A percentile compares a stretch with the other conserved stretches of the same genome.
These are phyloP conservation scores for Solanum virginianum DNA, from an alignment of 257 asterid species.

Conservation along the genomic window DNA sequence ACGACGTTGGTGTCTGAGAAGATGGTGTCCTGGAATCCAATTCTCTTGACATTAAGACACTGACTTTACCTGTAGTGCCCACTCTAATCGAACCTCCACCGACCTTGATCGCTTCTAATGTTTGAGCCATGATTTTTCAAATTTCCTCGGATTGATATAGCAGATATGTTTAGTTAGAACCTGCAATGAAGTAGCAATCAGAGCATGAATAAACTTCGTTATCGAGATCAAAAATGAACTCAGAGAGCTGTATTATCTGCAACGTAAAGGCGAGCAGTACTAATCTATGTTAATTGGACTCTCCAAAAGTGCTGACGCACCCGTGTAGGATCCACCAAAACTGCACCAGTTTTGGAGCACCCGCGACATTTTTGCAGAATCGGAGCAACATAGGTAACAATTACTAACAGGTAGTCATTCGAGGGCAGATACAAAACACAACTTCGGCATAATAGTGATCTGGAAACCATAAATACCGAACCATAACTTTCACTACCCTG, in stretches of 20 bases:
- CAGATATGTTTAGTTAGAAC: neutral
- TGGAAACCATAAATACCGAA: neutral
- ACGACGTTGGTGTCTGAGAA: neutral
- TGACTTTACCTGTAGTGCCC: neutral
- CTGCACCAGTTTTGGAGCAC: neutral
- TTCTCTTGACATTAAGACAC: neutral
- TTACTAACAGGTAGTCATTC: neutral
- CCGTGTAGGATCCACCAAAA: neutral
- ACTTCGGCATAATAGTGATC: neutral
- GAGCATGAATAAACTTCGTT: neutral
- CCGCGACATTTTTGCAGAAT: neutral
- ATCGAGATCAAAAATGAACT: neutral
- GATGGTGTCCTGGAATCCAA: neutral
- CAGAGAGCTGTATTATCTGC: neutral
- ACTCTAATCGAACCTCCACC: conserved; percentile 1
- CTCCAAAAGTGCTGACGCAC: neutral
- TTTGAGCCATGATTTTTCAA: neutral
- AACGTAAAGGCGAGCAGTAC: neutral
- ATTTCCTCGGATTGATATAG: neutral
- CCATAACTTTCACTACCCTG: neutral
- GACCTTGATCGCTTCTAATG: neutral
- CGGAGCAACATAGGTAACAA: neutral
- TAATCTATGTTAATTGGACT: neutral
- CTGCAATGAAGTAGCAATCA: neutral
- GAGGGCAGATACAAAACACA: neutral